Evolutionary conservation across 345 rosid genomes (phyloP).

Genomic region (Heritiera littoralis): DNA sequence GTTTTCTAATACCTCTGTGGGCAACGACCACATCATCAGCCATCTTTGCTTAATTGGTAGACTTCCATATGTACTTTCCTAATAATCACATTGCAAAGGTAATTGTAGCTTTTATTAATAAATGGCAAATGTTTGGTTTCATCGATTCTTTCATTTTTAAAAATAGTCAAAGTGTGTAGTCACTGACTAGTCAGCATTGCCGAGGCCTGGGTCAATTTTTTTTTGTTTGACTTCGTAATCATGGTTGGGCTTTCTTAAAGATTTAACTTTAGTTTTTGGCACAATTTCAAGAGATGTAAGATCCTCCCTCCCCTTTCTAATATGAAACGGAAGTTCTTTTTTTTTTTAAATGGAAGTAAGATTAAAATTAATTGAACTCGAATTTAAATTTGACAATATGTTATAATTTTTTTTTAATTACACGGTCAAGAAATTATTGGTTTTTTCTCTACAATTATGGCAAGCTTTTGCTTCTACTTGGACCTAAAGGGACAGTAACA

Average conservation of each 20-base stretch:
- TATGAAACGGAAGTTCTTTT: background rate
- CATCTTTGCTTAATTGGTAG: background rate
- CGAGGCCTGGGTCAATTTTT: background rate
- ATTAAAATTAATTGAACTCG: too few species aligned
- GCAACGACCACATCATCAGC: slow-evolving; percentile 6
- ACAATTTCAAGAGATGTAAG: slow-evolving; percentile 24
- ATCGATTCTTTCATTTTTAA: background rate
- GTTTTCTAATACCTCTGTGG: background rate
- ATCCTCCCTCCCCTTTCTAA: background rate
- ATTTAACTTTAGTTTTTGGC: background rate
- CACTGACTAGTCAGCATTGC: background rate
- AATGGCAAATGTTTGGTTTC: background rate
- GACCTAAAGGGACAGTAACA: background rate
- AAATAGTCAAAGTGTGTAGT: background rate
- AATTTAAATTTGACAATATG: too few species aligned
- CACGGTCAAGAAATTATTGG: too few species aligned
- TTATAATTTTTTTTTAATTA: too few species aligned
- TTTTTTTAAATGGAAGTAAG: background rate
- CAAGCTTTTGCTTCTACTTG: background rate
- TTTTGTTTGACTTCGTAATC: background rate
- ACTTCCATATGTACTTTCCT: background rate
- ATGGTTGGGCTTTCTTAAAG: slow-evolving; percentile 19
- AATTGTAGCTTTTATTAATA: background rate
- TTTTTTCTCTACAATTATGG: background rate
- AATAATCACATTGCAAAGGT: background rate